Percentiles rank a stretch among this genome's conserved stretches.
Evolutionary conservation across 345 rosid genomes (phyloP).

Genomic region (Citrus maxima): DNA sequence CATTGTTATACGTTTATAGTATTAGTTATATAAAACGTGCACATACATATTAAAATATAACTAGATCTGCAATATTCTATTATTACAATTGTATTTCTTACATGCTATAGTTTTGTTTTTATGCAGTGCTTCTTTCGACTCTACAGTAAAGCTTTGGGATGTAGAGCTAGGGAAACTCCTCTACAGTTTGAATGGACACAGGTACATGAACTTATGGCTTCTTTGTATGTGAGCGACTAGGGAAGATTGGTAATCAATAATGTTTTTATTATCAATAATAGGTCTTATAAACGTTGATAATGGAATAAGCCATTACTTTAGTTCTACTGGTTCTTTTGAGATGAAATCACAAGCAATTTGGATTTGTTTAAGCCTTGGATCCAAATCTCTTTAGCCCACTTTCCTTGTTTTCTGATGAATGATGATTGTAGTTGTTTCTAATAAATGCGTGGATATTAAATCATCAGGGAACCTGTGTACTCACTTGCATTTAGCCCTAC

Average conservation of each 20-base stretch:
- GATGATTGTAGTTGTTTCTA: neutral
- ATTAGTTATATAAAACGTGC: neutral
- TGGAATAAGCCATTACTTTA: neutral
- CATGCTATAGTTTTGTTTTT: slow-evolving; percentile 7
- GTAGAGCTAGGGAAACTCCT: slow-evolving; percentile 88
- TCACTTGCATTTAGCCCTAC: slow-evolving; percentile 97
- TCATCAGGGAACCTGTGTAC: slow-evolving; percentile 82
- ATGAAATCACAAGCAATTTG: neutral
- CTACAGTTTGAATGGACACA: slow-evolving; percentile 87
- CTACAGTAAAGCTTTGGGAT: slow-evolving; percentile 97
- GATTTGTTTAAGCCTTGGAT: too few relatives aligned
- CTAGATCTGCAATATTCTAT: neutral
- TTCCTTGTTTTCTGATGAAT: neutral
- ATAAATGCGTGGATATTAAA: slow-evolving; percentile 6
- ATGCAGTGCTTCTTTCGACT: slow-evolving; percentile 96
- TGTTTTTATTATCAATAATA: neutral
- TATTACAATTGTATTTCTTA: neutral
- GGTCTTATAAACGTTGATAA: too few relatives aligned
- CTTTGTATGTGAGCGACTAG: neutral
- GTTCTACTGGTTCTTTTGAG: neutral
- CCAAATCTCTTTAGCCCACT: neutral
- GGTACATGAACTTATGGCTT: slow-evolving; percentile 36
- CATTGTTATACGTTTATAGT: neutral
- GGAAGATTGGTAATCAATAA: neutral
- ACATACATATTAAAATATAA: neutral